Percentiles rank a stretch among this genome's conserved stretches.
These are phyloP conservation scores for Canavalia gladiata DNA, from an alignment of 306 rosid species.

Conservation along the genomic window DNA sequence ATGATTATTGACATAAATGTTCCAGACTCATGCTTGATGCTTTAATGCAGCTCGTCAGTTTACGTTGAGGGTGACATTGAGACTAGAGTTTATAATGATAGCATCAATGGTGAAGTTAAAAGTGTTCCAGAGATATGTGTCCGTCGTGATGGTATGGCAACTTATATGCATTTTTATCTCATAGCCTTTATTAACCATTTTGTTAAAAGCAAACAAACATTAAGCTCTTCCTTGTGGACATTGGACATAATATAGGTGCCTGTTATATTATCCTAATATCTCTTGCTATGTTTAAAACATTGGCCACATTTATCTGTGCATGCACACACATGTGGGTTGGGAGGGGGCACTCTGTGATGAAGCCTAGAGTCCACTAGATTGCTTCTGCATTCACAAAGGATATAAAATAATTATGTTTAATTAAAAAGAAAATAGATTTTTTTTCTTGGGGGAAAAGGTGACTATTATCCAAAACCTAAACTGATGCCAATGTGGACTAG, in stretches of 20 bases:
- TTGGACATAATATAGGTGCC: not conserved
- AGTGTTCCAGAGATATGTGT: slow-evolving; percentile 92
- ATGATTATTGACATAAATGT: slow-evolving; percentile 30
- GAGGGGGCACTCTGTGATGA: not conserved
- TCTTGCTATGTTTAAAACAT: slow-evolving; percentile 28
- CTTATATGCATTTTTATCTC: slow-evolving; percentile 12
- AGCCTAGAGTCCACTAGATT: not conserved
- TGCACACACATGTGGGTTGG: not conserved
- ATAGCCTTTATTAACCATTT: slow-evolving; percentile 6
- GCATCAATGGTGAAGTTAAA: slow-evolving; percentile 90
- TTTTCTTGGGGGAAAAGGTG: not conserved
- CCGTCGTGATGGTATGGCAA: slow-evolving; percentile 83
- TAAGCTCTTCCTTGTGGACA: not conserved
- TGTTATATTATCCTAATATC: slow-evolving; percentile 5
- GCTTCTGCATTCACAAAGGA: slow-evolving; percentile 23
- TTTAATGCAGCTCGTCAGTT: slow-evolving; percentile 84
- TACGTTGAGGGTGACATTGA: slow-evolving; percentile 98
- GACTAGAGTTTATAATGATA: slow-evolving; percentile 91
- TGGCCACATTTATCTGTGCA: not conserved
- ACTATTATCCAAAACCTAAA: slow-evolving; percentile 22
- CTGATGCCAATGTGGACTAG: not conserved
- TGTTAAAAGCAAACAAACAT: not conserved
- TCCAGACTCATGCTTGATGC: slow-evolving; percentile 53
- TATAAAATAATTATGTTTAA: slow-evolving; percentile 22
- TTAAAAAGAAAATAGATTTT: not conserved